Evolutionary conservation across 2,329 filamentous ascomycete species (phyloP), one percentile per base, ranked within the genome.

Genomic region (Knufia petricola): DNA sequence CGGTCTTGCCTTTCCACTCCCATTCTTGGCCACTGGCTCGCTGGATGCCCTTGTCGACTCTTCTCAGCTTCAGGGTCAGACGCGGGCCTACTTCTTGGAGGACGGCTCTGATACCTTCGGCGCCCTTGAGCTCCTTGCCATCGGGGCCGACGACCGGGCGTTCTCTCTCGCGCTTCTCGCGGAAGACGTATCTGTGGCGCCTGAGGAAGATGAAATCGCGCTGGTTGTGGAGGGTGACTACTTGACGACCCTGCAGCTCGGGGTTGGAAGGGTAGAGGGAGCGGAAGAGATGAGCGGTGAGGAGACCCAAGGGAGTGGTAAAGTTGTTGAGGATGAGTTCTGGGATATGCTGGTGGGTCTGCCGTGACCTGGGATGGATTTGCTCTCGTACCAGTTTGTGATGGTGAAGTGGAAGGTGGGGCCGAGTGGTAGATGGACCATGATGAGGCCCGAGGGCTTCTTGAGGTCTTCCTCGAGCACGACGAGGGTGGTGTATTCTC

Each of bases 1-100:
- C 92, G 83, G 92, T 94, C 63, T 82, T 81, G 9, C 85, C 84
- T 70, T 94, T 94, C 92, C 92, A 98, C 64, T 95, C 80, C 90
- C 92, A 96, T 63, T 94, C 86, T 58, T 87, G 78, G 31, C 87
- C 87, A 66, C 79, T 82, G 40, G 67, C 83, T 71, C 66, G 80
- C 72, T 73, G 86, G 56, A 98, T 85, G 0, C 89, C 90, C 68
- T 88, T 89, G 64, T 96, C 90, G 37, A 96, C 82, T 60, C 92
- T 80, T 58, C 89, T 79, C 60, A 98, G 69, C 72, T 96, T 96
- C 55, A 96, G 68, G 1, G 85, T 90, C 70, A 92, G 75, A 59
- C 82, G 74, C 6, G 87, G 89, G 0, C 90, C 90, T 20, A 95
- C 69, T 68, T 96, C 92, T 67, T 96, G 92, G 61, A 96, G 68